These are phyloP conservation scores for Puccinia coronata DNA, from an alignment of 1,284 basidiomycete genomes.

Conservation along the genomic window DNA sequence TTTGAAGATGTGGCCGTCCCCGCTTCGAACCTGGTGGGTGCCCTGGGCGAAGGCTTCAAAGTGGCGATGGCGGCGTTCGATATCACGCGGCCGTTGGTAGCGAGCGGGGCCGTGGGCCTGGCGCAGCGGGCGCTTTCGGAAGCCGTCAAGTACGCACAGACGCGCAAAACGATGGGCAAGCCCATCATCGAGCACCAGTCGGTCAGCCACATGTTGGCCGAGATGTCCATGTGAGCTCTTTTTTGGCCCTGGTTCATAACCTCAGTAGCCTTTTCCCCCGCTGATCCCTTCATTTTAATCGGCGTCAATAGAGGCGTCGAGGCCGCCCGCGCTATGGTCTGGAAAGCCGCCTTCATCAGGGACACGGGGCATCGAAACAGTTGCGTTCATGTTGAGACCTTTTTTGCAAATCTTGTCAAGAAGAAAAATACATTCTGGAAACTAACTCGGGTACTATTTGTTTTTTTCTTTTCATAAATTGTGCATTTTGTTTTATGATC, in stretches of 20 bases:
- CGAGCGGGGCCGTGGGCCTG: constrained; percentile 64
- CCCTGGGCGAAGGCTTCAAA: constrained; percentile 64
- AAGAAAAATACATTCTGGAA: too few relatives aligned
- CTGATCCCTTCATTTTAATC: neutral
- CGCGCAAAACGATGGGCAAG: constrained; percentile 64
- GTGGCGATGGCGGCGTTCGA: constrained; percentile 65
- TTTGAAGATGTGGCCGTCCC: constrained; percentile 54
- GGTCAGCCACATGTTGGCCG: constrained; percentile 64
- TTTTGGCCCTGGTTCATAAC: neutral
- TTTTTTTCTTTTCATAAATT: too few relatives aligned
- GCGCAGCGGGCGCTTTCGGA: constrained; percentile 64
- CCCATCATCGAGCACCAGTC: constrained; percentile 65
- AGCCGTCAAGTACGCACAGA: constrained; percentile 64
- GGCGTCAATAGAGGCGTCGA: constrained; percentile 57
- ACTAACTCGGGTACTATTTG: too few relatives aligned
- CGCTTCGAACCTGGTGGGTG: constrained; percentile 63
- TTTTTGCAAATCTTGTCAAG: too few relatives aligned
- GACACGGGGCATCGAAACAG: constrained; percentile 63
- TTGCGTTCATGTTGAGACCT: constrained; percentile 52
- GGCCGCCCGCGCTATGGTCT: constrained; percentile 62
- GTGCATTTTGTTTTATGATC: too few relatives aligned
- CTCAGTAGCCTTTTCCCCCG: too few relatives aligned
- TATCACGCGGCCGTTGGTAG: constrained; percentile 62
- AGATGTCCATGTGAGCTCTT: constrained; percentile 63
- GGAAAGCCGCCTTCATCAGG: constrained; percentile 63